These are phyloP conservation scores for Globisporangium ultimum DNA, from an alignment of 352 stramenopile species.

Conservation along the genomic window DNA sequence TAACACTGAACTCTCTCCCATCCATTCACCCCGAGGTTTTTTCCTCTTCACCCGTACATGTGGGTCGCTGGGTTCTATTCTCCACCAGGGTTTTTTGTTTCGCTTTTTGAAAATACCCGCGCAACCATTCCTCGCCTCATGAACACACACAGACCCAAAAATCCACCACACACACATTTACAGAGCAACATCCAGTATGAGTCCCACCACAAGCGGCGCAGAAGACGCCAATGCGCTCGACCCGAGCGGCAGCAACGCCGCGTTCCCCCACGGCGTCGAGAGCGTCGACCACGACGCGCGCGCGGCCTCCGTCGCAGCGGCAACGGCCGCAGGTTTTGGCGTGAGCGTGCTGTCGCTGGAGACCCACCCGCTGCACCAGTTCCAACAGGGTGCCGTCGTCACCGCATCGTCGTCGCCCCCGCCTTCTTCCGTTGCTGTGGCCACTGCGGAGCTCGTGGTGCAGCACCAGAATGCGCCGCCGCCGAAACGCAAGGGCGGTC, in stretches of 20 bases:
- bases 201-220: not conserved
- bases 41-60: not conserved
- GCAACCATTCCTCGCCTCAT: not conserved
- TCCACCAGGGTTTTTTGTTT: slow-evolving; percentile 11
- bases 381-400: not conserved
- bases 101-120: not conserved
- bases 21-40: not conserved
- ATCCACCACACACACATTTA: not conserved
- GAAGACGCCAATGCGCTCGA: not conserved
- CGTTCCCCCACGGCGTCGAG: slow-evolving; percentile 1
- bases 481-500: slow-evolving; percentile 42
- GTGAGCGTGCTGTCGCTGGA: slow-evolving; percentile 4
- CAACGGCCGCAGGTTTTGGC: not conserved
- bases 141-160: not conserved
- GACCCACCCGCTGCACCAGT: slow-evolving; percentile 9
- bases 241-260: not conserved
- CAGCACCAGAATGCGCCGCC: not conserved
- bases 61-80: slow-evolving; percentile 19
- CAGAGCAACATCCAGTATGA: not conserved
- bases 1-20: no score
- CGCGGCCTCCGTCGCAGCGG: not conserved
- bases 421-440: not conserved
- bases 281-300: slow-evolving; percentile 7
- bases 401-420: not conserved
- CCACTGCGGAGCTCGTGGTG: not conserved